Evolutionary conservation across 805 yeast species (phyloP), one percentile per base, ranked within the genome.

Genomic region (Starmerella bombicola): DNA sequence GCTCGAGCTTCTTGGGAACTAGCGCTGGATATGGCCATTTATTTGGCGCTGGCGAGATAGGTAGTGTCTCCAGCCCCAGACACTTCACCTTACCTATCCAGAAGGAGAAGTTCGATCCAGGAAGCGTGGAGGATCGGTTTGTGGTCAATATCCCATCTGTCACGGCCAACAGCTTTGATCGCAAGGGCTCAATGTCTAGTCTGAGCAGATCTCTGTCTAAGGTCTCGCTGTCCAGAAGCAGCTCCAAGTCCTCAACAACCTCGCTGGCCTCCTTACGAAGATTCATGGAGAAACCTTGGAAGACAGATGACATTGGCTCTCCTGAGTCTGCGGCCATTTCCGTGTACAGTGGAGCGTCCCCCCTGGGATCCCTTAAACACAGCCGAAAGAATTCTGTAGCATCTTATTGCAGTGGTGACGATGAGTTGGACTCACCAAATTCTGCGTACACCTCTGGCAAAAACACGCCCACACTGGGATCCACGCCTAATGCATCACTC

Each of bases 81-180:
- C 51, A 49, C 46, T 51, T 45, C 32, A 43, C 54, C 17, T 34
- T 43, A 16, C 38, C 52, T 26, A 36, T 45, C n/a, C 6, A 41
- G 20, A 43, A 51, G 10, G 51, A 45, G 19, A 39, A 42, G 23
- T 38, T 42, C 36, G 39, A 36, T 16, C 46, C 52, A 9, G 28
- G 42, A 2, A 47, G 52, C 32, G 57, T 85, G n/a, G 95, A 84
- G 55, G 80, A 93, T 13, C 68, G 95, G 32, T 84, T 85, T 55
- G 75, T 85, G 37, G 79, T 85, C 30, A 80, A 93, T 9, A 75
- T 82, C 53, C 91, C 79, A 46, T 72, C 80, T 40, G 74, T 77
- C 54, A 32, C 60, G 47, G 37, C 50, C 44, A 26, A 35, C 41
- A 38, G 48, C 35, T 35, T 37, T 38, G 23, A 38, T 41, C 31